A percentile compares a stretch with the other conserved stretches of the same genome.
Conservation (phyloP, 2,329 filamentous ascomycete species). For the Diaporthe helianthi region DNA sequence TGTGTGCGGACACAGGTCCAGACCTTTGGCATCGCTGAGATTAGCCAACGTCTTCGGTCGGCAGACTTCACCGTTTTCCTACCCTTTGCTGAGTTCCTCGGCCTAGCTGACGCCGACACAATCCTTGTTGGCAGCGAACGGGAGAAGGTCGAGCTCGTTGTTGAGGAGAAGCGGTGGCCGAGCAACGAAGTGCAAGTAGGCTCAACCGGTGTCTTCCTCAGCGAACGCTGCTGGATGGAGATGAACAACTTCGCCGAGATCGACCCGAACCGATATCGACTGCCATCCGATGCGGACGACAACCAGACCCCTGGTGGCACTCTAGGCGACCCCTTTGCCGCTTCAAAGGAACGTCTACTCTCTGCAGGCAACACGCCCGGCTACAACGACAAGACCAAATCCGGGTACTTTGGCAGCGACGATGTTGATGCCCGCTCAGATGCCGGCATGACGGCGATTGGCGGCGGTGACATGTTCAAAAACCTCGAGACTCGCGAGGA, state of each 20-base stretch:
- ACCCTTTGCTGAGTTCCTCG: conserved; percentile 94
- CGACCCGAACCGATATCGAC: conserved; percentile 59
- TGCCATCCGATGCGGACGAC: conserved; percentile 68
- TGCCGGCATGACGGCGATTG: conserved; percentile 88
- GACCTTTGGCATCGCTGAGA: conserved; percentile 94
- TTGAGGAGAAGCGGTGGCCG: conserved; percentile 93
- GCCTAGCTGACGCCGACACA: conserved; percentile 82
- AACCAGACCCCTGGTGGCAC: conserved; percentile 56
- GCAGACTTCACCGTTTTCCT: conserved; percentile 96
- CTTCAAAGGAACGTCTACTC: conserved; percentile 66
- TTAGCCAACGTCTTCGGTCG: conserved; percentile 89
- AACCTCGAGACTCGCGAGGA: conserved; percentile 93
- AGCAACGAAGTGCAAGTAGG: conserved; percentile 89
- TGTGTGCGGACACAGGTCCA: conserved; percentile 95
- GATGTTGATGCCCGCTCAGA: conserved; percentile 89
- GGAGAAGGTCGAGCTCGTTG: conserved; percentile 89
- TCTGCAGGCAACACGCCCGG: conserved; percentile 61
- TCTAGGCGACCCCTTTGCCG: conserved; percentile 65
- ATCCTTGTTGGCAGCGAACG: conserved; percentile 89
- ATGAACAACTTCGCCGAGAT: conserved; percentile 77
- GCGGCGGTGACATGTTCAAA: conserved; percentile 96
- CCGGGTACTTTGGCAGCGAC: conserved; percentile 79
- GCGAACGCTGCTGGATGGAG: conserved; percentile 94
- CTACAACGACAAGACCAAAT: conserved; percentile 78
- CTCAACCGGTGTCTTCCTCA: conserved; percentile 92